These are phyloP conservation scores for Hyaloscypha finlandica DNA, from an alignment of 495 filamentous ascomycete species.

Conservation along the genomic window DNA sequence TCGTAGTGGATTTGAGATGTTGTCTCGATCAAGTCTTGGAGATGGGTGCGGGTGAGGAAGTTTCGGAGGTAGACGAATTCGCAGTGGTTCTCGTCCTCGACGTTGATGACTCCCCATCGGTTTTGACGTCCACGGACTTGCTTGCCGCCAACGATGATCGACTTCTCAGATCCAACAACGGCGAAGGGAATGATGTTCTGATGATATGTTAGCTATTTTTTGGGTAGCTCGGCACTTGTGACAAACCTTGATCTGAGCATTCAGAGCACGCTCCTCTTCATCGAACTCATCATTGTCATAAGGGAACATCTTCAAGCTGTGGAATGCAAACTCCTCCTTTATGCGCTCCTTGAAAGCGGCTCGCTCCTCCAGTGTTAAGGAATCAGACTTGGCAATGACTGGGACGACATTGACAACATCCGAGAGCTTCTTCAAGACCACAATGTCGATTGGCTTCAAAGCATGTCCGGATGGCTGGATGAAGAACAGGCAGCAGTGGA, in stretches of 20 bases:
- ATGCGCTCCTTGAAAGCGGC: constrained; percentile 97
- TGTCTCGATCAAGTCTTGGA: constrained; percentile 97
- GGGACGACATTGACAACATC: constrained; percentile 99
- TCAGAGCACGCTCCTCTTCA: constrained; percentile 91
- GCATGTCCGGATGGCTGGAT: constrained; percentile 98
- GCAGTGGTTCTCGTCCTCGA: constrained; percentile 99
- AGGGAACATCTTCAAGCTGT: constrained; percentile 99
- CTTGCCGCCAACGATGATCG: constrained; percentile 95
- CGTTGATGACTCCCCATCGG: constrained; percentile 99
- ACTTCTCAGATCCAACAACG: constrained; percentile 96
- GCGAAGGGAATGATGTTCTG: constrained; percentile 96
- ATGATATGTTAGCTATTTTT: constrained; percentile 32
- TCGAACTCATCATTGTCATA: constrained; percentile 99
- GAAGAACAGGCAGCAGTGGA: constrained; percentile 99
- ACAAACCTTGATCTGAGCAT: constrained; percentile 91
- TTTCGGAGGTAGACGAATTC: constrained; percentile 98
- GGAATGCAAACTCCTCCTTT: constrained; percentile 99
- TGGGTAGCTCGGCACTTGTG: neutral
- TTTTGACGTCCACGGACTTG: constrained; percentile 98
- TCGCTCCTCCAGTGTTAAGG: constrained; percentile 93
- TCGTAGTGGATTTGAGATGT: constrained; percentile 99
- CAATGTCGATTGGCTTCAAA: constrained; percentile 98
- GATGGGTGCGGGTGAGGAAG: constrained; percentile 95
- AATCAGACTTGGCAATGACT: constrained; percentile 98
- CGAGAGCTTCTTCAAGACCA: constrained; percentile 97